These are phyloP conservation scores for Xylaria flabelliformis DNA, from an alignment of 495 filamentous ascomycete genomes.

Conservation along the genomic window DNA sequence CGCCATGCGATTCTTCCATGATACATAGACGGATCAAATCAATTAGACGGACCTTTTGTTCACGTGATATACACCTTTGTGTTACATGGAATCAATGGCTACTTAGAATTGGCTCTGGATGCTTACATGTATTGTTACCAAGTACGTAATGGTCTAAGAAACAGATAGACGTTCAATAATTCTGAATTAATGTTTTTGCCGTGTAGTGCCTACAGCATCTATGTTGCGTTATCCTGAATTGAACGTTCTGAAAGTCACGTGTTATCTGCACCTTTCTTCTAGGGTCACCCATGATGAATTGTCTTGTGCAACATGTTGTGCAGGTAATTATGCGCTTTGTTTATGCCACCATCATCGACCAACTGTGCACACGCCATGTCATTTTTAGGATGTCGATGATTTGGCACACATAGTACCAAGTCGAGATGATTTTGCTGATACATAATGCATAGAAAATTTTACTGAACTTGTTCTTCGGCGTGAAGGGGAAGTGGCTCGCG, in stretches of 20 bases:
- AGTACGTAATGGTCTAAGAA: no score
- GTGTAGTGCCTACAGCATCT: background rate
- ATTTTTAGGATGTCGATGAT: background rate
- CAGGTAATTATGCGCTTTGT: background rate
- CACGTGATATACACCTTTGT: background rate
- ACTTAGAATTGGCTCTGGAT: background rate
- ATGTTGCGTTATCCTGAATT: background rate
- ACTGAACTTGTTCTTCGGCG: background rate
- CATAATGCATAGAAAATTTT: background rate
- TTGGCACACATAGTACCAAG: background rate
- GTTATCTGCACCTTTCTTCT: background rate
- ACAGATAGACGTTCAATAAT: background rate
- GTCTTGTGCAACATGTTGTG: background rate
- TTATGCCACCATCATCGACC: background rate
- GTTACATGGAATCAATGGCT: background rate
- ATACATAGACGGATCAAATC: background rate
- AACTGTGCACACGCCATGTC: background rate
- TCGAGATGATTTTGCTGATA: background rate
- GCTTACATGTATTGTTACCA: background rate
- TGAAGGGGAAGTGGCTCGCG: background rate
- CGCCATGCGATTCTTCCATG: background rate
- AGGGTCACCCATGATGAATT: background rate
- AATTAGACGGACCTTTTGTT: background rate
- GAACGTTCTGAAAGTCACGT: background rate
- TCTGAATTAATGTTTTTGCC: background rate